phyloP scores from a whole-genome alignment of 768 basidiomycete genomes.

The Naganishia vishniacii region DNA sequence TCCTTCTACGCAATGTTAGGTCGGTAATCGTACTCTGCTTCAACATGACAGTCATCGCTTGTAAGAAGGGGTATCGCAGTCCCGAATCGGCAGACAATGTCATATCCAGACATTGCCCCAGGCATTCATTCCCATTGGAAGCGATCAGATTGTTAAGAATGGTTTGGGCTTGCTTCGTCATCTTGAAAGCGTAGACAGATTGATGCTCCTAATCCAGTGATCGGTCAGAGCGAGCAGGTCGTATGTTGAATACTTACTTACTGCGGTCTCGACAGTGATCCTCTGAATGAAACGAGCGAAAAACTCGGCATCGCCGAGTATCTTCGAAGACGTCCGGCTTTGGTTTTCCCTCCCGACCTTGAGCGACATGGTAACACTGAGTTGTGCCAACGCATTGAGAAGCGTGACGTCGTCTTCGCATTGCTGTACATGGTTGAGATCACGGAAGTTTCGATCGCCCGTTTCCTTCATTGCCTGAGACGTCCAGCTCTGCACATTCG shows the following conservation, averaged over 20 bases:
- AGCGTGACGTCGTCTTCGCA: conserved; percentile 17
- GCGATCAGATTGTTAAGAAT: conserved; percentile 14
- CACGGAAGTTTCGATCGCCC: conserved; percentile 11
- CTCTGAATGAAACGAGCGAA: conserved; percentile 18
- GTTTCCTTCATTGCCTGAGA: conserved; percentile 8
- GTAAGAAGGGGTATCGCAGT: conserved; percentile 16
- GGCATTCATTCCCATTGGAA: conserved; percentile 9
- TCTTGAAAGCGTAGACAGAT: conserved; percentile 13
- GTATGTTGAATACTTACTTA: not conserved
- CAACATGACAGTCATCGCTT: conserved; percentile 17
- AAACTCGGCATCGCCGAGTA: conserved; percentile 10
- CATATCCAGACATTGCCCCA: conserved; percentile 13
- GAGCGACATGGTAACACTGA: conserved; percentile 8
- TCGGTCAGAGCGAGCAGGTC: not conserved
- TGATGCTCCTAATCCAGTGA: not conserved
- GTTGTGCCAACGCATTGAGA: conserved; percentile 1
- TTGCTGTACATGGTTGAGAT: conserved; percentile 10
- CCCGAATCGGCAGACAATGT: conserved; percentile 1
- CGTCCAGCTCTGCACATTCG: conserved; percentile 13
- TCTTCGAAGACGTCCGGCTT: not conserved
- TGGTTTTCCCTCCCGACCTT: not conserved
- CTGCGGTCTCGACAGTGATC: conserved; percentile 11
- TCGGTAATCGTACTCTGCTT: conserved; percentile 8
- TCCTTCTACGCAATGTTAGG: not conserved
- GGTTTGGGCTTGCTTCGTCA: conserved; percentile 13